phyloP scores from a whole-genome alignment of 2,329 filamentous ascomycete genomes.

The Trichoderma brevicompactum region DNA sequence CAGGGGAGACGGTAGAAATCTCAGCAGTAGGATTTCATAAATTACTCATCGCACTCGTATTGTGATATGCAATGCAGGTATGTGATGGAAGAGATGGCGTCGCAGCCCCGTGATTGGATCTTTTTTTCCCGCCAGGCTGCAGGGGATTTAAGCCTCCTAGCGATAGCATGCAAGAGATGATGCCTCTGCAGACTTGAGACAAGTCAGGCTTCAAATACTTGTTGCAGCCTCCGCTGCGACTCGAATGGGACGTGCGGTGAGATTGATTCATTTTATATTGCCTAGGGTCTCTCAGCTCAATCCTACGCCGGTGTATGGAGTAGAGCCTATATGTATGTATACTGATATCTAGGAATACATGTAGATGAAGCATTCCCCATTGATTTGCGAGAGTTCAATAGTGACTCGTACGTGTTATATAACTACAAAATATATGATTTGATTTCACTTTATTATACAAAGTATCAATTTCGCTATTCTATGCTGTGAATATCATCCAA shows the following conservation, averaged over 20 bases:
- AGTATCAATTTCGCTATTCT: neutral
- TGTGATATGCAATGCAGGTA: constrained; percentile 4
- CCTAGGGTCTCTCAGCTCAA: neutral
- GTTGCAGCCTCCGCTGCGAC: neutral
- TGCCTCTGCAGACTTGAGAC: neutral
- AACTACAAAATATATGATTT: neutral
- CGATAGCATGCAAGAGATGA: neutral
- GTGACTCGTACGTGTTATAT: neutral
- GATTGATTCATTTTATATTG: neutral
- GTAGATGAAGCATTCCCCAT: neutral
- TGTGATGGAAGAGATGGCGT: constrained; percentile 9
- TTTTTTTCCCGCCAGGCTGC: neutral
- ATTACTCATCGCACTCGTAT: constrained; percentile 17
- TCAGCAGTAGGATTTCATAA: neutral
- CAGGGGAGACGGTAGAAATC: neutral
- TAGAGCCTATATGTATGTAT: neutral
- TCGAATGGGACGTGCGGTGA: neutral
- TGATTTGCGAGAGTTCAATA: neutral
- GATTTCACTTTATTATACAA: neutral
- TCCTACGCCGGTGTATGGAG: neutral
- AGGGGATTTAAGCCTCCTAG: neutral
- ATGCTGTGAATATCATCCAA: neutral
- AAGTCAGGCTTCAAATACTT: neutral
- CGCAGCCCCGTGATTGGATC: constrained; percentile 17
- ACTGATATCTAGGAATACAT: too few species aligned